Conservation (phyloP, 805 yeast species). For the Clavispora fructus region DNA sequence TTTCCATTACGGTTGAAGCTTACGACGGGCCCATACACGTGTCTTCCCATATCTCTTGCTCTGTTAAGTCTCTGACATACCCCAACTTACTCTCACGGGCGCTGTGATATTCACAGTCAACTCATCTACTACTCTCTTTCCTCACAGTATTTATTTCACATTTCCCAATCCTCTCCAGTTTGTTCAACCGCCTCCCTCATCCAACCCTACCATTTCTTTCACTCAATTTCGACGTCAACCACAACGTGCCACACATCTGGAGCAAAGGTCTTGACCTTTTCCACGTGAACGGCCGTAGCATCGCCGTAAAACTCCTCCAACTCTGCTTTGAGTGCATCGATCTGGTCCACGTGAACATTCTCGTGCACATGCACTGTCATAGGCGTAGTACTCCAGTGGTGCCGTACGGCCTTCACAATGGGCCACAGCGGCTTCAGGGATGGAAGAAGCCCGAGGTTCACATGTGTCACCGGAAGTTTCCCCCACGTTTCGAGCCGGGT, state of each 20-base stretch:
- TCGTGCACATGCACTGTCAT: constrained; percentile 67
- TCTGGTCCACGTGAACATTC: constrained; percentile 47
- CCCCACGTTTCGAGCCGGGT: constrained; percentile 29
- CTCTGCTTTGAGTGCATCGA: constrained; percentile 25
- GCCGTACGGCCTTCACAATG: constrained; percentile 22
- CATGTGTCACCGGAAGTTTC: constrained; percentile 42
- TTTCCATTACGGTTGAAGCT: no score
- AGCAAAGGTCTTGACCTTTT: constrained; percentile 76
- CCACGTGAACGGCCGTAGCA: constrained; percentile 37
- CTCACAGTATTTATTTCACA: no score
- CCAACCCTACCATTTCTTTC: not conserved
- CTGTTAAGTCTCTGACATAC: no score
- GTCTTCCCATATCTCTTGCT: no score
- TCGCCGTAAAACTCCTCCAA: constrained; percentile 16
- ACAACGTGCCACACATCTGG: constrained; percentile 84
- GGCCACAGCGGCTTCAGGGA: constrained; percentile 61
- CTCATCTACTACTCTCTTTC: no score
- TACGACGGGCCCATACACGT: no score
- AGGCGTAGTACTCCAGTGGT: constrained; percentile 8
- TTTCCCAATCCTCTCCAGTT: no score
- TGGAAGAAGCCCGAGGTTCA: constrained; percentile 79
- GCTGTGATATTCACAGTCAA: no score
- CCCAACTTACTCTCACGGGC: no score
- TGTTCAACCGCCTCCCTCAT: not conserved
- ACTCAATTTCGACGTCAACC: constrained; percentile 15